These are phyloP conservation scores for Saxophila tyrrhenica DNA, from an alignment of 495 filamentous ascomycete genomes.

Conservation along the genomic window DNA sequence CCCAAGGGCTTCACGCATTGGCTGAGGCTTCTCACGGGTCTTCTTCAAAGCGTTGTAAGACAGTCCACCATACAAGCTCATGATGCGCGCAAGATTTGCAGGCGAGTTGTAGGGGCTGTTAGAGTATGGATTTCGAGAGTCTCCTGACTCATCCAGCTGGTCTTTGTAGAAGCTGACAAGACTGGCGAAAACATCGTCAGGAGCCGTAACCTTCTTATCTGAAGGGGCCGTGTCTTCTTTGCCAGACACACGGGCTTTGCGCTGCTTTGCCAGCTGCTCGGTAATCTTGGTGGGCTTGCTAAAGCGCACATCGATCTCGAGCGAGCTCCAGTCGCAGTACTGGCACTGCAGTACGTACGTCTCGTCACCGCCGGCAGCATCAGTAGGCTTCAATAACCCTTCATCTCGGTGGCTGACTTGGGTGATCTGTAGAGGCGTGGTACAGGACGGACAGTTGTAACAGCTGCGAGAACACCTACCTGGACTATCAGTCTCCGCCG, in stretches of 20 bases:
- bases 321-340: conserved; percentile 84
- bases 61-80: conserved; percentile 74
- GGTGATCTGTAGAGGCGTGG: conserved; percentile 64
- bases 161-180: conserved; percentile 34
- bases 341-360: conserved; percentile 73
- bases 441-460: conserved; percentile 85
- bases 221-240: conserved; percentile 3
- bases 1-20: conserved; percentile 69
- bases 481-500: conserved; percentile 3
- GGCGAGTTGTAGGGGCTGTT: conserved; percentile 58
- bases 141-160: conserved; percentile 52
- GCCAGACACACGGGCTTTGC: conserved; percentile 10
- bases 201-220: conserved; percentile 1
- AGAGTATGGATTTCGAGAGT: conserved; percentile 34
- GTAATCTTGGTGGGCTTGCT: conserved; percentile 78
- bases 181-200: conserved; percentile 26
- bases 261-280: conserved; percentile 53
- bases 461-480: conserved; percentile 83
- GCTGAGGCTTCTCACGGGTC: conserved; percentile 41
- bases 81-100: conserved; percentile 69
- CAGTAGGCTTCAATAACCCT: background rate
- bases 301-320: conserved; percentile 82
- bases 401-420: background rate
- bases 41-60: conserved; percentile 53
- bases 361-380: conserved; percentile 4